Conservation (phyloP, 108 stramenopile genomes). For the Mediolabrus comicus region DNA sequence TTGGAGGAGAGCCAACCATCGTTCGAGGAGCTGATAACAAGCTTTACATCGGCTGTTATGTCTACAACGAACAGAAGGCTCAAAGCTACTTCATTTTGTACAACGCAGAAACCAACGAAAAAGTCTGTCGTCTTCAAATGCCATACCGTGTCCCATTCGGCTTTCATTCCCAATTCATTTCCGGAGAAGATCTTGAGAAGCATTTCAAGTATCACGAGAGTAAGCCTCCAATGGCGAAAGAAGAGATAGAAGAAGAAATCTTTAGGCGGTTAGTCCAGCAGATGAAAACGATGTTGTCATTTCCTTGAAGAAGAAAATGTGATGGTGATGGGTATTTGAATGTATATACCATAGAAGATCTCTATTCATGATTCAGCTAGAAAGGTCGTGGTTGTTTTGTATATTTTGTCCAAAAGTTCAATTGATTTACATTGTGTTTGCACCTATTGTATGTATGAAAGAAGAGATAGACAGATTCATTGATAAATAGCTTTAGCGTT, state of each 20-base stretch:
- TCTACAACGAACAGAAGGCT: conserved; percentile 18
- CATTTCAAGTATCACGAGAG: conserved; percentile 33
- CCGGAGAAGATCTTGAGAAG: conserved; percentile 23
- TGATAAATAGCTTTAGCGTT: too few relatives aligned
- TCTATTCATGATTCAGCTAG: too few relatives aligned
- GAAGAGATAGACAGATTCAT: too few relatives aligned
- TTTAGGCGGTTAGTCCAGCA: not conserved
- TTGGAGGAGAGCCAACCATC: conserved; percentile 38
- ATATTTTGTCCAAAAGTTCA: too few relatives aligned
- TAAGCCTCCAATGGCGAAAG: not conserved
- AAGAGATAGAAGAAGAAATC: not conserved
- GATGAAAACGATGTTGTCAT: not conserved
- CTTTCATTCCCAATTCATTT: conserved; percentile 37
- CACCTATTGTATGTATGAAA: too few relatives aligned
- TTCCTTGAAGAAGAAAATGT: too few relatives aligned
- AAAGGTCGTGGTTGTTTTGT: too few relatives aligned
- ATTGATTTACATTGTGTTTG: too few relatives aligned
- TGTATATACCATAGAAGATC: too few relatives aligned
- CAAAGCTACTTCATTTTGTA: conserved; percentile 40
- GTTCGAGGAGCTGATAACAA: conserved; percentile 15
- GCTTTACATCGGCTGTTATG: conserved; percentile 40
- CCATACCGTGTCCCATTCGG: conserved; percentile 37
- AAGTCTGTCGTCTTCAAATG: conserved; percentile 40
- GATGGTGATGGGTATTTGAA: too few relatives aligned
- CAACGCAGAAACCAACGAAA: conserved; percentile 17